Base-by-base conservation (phyloP, 1,139 yeast species). In the Oligophagozyma castellii region DNA sequence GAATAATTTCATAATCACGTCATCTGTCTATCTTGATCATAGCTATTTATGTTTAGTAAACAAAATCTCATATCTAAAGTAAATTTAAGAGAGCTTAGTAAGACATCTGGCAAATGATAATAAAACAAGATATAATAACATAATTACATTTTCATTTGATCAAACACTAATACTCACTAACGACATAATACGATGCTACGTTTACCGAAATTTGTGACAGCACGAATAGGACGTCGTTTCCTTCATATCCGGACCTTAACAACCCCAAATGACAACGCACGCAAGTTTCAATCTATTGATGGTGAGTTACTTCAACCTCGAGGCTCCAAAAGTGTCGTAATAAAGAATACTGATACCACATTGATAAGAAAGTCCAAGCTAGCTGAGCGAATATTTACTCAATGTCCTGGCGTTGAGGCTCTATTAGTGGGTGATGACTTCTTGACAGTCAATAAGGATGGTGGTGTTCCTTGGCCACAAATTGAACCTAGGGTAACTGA, bases 191-290 rank as follows among this genome's bases (percentile, higher is more conserved):
- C 5, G 14, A 5, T 5, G 14, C 8, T 5, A 24, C 18, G 26
- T 12, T 24, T 4, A 15, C 26, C 12, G 18, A 21, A 24, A 16
- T n/a, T 16, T n/a, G 12, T 12, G 19, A 25, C 12, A 20, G 16
- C 11, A 14, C 12, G 4, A 14, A 16, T 8, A 14, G 10, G 18
- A 15, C 10, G 34, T 20, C 40, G 53, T 32, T 30, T 30, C 10
- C 30, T 51, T 5, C 43, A 44, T 24, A 65, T 71, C 21, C 74
- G 73, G 42, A 72, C 83, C 0, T 59, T 72, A 10, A 58, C 79
- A 3, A 89, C 98, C 0, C 98, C 98, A 3, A 89, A 89, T 46
- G 86, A 74, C 23, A 80, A 89, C 53, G 96, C 98, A 0, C 60
- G 89, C 35, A 89, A 89, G 57, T 89, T 84, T 35, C 57, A 81